Evolutionary conservation across 345 rosid species (phyloP).

Genomic region (Moricandia arvensis): DNA sequence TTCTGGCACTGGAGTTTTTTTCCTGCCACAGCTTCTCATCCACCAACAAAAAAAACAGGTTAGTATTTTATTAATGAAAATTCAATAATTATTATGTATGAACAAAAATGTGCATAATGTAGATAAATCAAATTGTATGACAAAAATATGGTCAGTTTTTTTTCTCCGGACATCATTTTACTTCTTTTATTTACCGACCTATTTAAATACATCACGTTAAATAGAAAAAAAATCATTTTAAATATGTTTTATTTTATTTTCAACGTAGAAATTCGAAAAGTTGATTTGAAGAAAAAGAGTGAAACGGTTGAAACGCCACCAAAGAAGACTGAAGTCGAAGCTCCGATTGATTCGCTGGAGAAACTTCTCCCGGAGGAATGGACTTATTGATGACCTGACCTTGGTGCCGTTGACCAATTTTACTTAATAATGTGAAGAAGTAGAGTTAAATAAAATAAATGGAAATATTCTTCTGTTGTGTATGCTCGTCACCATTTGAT

Average conservation of each 20-base stretch:
- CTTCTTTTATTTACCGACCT: neutral
- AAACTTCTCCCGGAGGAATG: slow-evolving; percentile 77
- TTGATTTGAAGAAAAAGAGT: slow-evolving; percentile 20
- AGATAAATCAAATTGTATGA: no score
- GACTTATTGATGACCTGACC: slow-evolving; percentile 49
- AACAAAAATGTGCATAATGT: neutral
- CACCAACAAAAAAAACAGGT: slow-evolving; percentile 58
- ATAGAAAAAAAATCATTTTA: slow-evolving; percentile 15
- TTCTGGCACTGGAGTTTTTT: slow-evolving; percentile 85
- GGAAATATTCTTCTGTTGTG: slow-evolving; percentile 1
- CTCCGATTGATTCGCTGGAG: slow-evolving; percentile 51
- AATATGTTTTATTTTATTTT: neutral
- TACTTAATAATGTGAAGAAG: neutral
- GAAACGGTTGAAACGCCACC: slow-evolving; percentile 14
- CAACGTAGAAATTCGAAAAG: slow-evolving; percentile 33
- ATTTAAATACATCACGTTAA: neutral
- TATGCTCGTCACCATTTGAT: no score
- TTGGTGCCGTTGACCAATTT: slow-evolving; percentile 3
- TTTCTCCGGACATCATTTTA: no score
- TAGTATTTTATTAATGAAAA: neutral
- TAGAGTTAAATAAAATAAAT: slow-evolving; percentile 16
- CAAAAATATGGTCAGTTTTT: no score
- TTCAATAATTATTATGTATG: no score
- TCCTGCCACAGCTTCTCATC: slow-evolving; percentile 53
- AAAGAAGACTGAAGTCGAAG: no score